These are phyloP conservation scores for Liquidambar formosana DNA, from an alignment of 164 flowering plant species.

Conservation along the genomic window DNA sequence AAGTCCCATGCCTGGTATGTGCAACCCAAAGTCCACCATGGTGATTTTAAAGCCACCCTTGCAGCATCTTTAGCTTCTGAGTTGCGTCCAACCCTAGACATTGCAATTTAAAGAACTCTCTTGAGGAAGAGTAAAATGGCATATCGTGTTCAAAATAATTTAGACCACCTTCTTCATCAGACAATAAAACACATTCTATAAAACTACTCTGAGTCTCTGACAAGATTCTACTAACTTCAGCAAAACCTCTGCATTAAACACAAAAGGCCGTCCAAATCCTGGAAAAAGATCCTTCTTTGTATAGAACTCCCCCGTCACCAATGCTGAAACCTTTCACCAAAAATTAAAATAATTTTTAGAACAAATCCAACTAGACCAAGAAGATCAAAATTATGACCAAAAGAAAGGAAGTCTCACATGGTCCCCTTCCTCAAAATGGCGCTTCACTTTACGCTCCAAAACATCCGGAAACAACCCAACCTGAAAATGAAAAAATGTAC, in stretches of 20 bases:
- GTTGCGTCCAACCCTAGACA: conserved; percentile 73
- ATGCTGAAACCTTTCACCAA: conserved; percentile 76
- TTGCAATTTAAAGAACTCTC: neutral
- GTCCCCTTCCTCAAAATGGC: conserved; percentile 82
- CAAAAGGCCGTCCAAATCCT: conserved; percentile 94
- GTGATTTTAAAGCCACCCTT: conserved; percentile 82
- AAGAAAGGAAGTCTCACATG: conserved; percentile 49
- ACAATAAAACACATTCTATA: too few relatives aligned
- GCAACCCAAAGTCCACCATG: conserved; percentile 99
- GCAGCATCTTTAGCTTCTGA: conserved; percentile 94
- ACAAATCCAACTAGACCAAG: neutral
- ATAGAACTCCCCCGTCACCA: conserved; percentile 90
- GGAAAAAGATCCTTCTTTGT: conserved; percentile 87
- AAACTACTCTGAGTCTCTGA: too few relatives aligned
- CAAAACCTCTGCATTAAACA: conserved; percentile 83
- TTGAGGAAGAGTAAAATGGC: conserved; percentile 1
- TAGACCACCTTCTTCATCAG: too few relatives aligned
- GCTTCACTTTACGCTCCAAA: conserved; percentile 68
- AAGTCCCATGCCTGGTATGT: conserved; percentile 52
- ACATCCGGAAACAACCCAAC: conserved; percentile 96
- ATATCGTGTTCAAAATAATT: neutral
- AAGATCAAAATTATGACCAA: neutral
- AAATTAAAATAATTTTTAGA: conserved; percentile 16
- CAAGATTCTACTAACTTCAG: conserved; percentile 75
- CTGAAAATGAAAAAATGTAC: conserved; percentile 40